Conservation (phyloP, 768 basidiomycete species). For the Russula emetica region DNA sequence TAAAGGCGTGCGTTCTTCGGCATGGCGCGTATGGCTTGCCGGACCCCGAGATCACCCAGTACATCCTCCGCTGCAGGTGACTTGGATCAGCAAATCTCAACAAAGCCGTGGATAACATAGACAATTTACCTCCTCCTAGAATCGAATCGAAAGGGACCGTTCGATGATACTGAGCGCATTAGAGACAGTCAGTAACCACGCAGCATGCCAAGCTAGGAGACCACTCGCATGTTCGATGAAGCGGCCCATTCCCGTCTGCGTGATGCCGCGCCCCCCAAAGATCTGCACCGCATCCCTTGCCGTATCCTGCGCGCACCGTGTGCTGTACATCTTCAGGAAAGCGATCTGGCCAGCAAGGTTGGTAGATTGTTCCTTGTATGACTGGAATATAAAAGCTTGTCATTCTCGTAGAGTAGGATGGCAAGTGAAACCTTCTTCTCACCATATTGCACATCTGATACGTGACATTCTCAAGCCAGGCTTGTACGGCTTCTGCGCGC, state of each 20-base stretch:
- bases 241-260: conserved; percentile 79
- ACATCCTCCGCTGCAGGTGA: conserved; percentile 61
- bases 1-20: conserved; percentile 63
- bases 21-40: conserved; percentile 74
- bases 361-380: conserved; percentile 66
- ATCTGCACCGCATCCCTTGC: conserved; percentile 80
- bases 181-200: background rate
- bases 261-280: conserved; percentile 83
- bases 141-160: conserved; percentile 65
- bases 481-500: conserved; percentile 71
- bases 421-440: conserved; percentile 15
- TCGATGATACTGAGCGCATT: conserved; percentile 50
- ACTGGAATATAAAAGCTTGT: conserved; percentile 35
- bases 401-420: background rate
- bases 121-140: conserved; percentile 54
- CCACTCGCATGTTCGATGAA: conserved; percentile 63
- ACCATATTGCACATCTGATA: conserved; percentile 88
- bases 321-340: conserved; percentile 74
- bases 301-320: conserved; percentile 70
- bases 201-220: background rate
- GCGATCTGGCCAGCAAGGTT: conserved; percentile 80
- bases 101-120: background rate
- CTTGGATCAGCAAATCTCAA: background rate
- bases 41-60: conserved; percentile 71
- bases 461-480: conserved; percentile 81